Evolutionary conservation across 1,284 basidiomycete species (phyloP).

Genomic region (Marasmius fiardii): DNA sequence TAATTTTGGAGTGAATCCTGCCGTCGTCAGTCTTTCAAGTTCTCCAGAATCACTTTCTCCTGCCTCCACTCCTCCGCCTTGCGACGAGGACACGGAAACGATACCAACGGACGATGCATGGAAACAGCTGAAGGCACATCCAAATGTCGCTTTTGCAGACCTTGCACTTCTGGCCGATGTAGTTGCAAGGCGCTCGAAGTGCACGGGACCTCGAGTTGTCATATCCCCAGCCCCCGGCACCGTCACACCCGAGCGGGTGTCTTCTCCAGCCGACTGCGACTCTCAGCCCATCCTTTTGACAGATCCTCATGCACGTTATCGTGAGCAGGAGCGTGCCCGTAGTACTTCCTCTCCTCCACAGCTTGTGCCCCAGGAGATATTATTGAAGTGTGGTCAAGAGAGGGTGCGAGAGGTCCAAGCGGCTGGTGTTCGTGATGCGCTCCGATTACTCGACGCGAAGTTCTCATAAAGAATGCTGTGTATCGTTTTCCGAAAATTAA

Average conservation of each 20-base stretch:
- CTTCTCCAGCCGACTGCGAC: conserved; percentile 28
- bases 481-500: not conserved
- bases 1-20: conserved; percentile 15
- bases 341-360: conserved; percentile 40
- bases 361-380: conserved; percentile 56
- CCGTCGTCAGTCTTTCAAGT: conserved; percentile 14
- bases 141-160: conserved; percentile 82
- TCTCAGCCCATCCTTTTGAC: conserved; percentile 39
- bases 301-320: conserved; percentile 53
- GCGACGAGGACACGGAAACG: conserved; percentile 38
- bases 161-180: conserved; percentile 83
- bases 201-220: conserved; percentile 68
- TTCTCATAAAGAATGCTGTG: conserved; percentile 34
- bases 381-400: conserved; percentile 57
- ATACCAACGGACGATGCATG: conserved; percentile 84
- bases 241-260: conserved; percentile 39
- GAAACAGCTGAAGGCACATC: conserved; percentile 85
- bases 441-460: conserved; percentile 74
- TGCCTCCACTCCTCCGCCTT: conserved; percentile 11
- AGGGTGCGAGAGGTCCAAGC: conserved; percentile 65
- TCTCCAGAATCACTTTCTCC: conserved; percentile 14
- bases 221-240: conserved; percentile 57
- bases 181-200: conserved; percentile 79
- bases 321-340: conserved; percentile 38
- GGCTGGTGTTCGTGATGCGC: conserved; percentile 75